Conservation (phyloP, 2,329 filamentous ascomycete genomes). For the Cryoendolithus antarcticus region DNA sequence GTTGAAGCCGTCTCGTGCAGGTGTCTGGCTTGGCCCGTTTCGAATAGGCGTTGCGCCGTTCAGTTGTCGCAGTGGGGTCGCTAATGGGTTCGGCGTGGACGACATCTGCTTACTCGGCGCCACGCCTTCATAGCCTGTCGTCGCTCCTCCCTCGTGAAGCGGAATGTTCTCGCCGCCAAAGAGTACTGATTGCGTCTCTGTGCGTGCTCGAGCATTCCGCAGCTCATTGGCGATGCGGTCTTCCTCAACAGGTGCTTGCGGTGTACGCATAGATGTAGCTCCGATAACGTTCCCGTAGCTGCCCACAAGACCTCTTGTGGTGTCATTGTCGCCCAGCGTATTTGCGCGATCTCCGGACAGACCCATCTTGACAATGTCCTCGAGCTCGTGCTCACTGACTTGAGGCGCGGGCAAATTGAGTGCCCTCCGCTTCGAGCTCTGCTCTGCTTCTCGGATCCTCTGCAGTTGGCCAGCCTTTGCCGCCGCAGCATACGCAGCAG, state of each 20-base stretch:
- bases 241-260: constrained; percentile 79
- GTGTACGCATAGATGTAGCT: constrained; percentile 80
- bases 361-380: constrained; percentile 98
- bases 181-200: constrained; percentile 84
- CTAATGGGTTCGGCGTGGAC: constrained; percentile 90
- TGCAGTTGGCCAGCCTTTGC: constrained; percentile 90
- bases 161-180: constrained; percentile 90
- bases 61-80: constrained; percentile 68
- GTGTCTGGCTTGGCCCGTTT: constrained; percentile 61
- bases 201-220: constrained; percentile 80
- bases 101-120: constrained; percentile 68
- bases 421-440: constrained; percentile 79
- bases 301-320: constrained; percentile 73
- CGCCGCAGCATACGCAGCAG: constrained; percentile 71
- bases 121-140: constrained; percentile 79
- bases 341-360: constrained; percentile 82
- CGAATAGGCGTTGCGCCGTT: constrained; percentile 53
- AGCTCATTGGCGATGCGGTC: constrained; percentile 96
- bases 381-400: constrained; percentile 81
- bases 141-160: constrained; percentile 65
- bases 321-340: constrained; percentile 61
- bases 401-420: constrained; percentile 81
- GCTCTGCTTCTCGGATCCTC: constrained; percentile 88
- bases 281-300: constrained; percentile 74
- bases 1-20: constrained; percentile 75